These are phyloP conservation scores for Heliocybe sulcata DNA, from an alignment of 1,284 basidiomycete genomes.

Conservation along the genomic window DNA sequence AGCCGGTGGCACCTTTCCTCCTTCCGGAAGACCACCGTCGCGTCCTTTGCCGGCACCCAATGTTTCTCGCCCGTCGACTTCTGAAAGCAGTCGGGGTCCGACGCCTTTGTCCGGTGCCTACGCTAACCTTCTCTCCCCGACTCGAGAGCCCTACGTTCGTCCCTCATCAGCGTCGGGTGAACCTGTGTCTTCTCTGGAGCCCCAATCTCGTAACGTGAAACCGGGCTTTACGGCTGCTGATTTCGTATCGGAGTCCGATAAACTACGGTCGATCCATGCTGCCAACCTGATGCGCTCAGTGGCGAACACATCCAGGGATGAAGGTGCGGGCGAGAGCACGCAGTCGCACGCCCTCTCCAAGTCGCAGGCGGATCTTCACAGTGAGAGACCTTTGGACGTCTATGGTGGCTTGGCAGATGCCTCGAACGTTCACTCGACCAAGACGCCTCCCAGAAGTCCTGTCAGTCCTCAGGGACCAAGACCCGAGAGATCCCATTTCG, in stretches of 20 bases:
- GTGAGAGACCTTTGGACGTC: background rate
- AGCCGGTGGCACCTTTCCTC: background rate
- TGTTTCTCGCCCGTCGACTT: background rate
- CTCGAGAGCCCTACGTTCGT: constrained; percentile 46
- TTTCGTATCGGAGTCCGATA: background rate
- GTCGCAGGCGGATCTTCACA: constrained; percentile 10
- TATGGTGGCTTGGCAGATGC: constrained; percentile 4
- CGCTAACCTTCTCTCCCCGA: constrained; percentile 14
- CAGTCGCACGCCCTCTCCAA: constrained; percentile 1
- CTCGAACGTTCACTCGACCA: constrained; percentile 18
- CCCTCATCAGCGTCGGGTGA: constrained; percentile 52
- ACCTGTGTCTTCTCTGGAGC: constrained; percentile 30
- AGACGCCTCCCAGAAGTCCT: constrained; percentile 51
- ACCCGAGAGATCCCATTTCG: constrained; percentile 17
- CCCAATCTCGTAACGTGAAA: constrained; percentile 9
- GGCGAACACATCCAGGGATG: background rate
- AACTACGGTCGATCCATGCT: background rate
- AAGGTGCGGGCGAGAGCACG: background rate
- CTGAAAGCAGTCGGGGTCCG: constrained; percentile 10
- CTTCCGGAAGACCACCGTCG: constrained; percentile 17
- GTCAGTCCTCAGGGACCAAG: constrained; percentile 40
- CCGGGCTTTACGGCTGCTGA: background rate
- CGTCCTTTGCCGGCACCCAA: background rate
- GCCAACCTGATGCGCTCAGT: background rate
- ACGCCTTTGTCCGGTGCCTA: constrained; percentile 18